Percentiles rank a stretch among this genome's conserved stretches.
These are phyloP conservation scores for Suhomyces bolitotheri DNA, from an alignment of 1,139 yeast genomes.

Conservation along the genomic window DNA sequence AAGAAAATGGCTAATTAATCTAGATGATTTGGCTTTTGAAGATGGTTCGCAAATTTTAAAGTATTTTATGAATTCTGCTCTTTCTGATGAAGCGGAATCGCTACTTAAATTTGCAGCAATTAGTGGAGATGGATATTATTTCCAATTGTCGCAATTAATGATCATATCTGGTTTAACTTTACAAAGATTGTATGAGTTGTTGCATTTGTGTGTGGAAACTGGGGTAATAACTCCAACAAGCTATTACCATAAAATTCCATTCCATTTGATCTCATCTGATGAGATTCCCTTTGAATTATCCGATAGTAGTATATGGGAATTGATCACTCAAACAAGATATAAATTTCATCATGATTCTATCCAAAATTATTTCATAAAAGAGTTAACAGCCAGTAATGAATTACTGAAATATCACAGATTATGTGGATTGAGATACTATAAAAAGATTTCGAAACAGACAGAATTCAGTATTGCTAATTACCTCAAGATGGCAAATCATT, in stretches of 20 bases:
- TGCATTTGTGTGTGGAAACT: slow-evolving; percentile 37
- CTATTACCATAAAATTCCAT: slow-evolving; percentile 51
- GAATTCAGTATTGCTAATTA: slow-evolving; percentile 25
- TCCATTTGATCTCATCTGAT: slow-evolving; percentile 34
- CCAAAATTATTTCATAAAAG: slow-evolving; percentile 27
- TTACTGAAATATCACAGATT: slow-evolving; percentile 36
- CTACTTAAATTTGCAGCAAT: slow-evolving; percentile 48
- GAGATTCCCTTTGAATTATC: slow-evolving; percentile 41
- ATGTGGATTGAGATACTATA: slow-evolving; percentile 46
- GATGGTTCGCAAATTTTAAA: slow-evolving; percentile 12
- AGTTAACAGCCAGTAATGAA: slow-evolving; percentile 27
- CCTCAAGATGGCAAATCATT: slow-evolving; percentile 38
- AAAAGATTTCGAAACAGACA: slow-evolving; percentile 22
- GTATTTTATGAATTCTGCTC: slow-evolving; percentile 16
- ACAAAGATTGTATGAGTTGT: slow-evolving; percentile 25
- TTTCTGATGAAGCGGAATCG: slow-evolving; percentile 19
- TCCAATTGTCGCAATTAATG: slow-evolving; percentile 45
- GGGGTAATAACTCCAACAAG: slow-evolving; percentile 42
- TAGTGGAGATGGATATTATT: slow-evolving; percentile 41
- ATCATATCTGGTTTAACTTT: slow-evolving; percentile 38
- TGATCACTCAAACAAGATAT: slow-evolving; percentile 36
- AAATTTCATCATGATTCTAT: slow-evolving; percentile 42
- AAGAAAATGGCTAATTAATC: slow-evolving; percentile 16
- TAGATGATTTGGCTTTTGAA: slow-evolving; percentile 6
- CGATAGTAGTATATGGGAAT: slow-evolving; percentile 35